Base-by-base conservation (phyloP, 352 stramenopile genomes). In the Globisporangium sylvaticum region DNA sequence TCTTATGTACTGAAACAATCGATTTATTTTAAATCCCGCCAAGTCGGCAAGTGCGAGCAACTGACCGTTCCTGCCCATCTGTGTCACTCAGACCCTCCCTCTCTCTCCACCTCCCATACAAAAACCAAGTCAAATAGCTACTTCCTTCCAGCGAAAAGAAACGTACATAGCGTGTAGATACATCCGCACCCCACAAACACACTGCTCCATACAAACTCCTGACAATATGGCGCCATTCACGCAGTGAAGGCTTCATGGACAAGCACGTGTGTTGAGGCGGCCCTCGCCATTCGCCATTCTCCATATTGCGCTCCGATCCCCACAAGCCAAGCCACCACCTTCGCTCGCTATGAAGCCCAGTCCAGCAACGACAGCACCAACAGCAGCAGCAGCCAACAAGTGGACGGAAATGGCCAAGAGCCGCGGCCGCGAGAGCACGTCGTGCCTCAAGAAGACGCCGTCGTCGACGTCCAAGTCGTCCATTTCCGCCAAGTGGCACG, bases 361-460 rank as follows among this genome's bases (percentile, higher is more conserved):
- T 6, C 29, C 18, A 59, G 27, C 27, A 56, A n/a, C 50, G 29
- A 7, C n/a, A 54, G n/a, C n/a, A 42, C 4, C 20, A 55, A 9
- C 31, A 63, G 15, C 56, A 44, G 27, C 25, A 63, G 5, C 56
- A 44, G 29, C 27, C 62, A 39, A 58, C 27, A 50, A 34, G 29
- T 50, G 63, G 34, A 42, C 62, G 6, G 62, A 60, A 37, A 29
- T 52, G 32, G 42, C 34, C 25, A 68, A 63, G 37, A 68, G 25
- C 54, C 39, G 37, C 61, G 48, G 31, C 29, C 34, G 48, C 44
- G 25, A 42, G 20, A 20, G 18, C 25, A 54, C 52, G 4, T 73
- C 83, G 22, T 89, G 80, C 64, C 70, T 90, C 0, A 91, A 90
- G 68, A 89, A 89, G 64, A 53, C 78, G 10, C 70, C 74, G 1